Percentiles rank a stretch among this genome's conserved stretches.
Conservation (phyloP, 164 flowering plant species). For the Chimonanthus salicifolius region DNA sequence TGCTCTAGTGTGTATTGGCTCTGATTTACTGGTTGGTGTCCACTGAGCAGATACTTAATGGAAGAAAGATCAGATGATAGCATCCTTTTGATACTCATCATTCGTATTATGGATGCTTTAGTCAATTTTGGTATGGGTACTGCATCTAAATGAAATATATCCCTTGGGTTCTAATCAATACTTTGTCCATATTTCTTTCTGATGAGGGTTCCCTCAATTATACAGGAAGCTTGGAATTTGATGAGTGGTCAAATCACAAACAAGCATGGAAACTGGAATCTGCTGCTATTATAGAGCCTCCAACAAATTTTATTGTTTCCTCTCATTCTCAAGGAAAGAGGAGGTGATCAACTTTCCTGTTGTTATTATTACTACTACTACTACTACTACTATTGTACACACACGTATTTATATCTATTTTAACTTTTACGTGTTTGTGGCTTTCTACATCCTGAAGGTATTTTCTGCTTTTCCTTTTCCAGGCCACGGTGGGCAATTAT, state of each 20-base stretch:
- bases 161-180: not conserved
- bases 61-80: conserved; percentile 97
- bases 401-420: no score
- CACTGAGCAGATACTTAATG: conserved; percentile 57
- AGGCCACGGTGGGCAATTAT: conserved; percentile 96
- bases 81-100: conserved; percentile 74
- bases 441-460: conserved; percentile 6
- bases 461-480: conserved; percentile 14
- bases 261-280: conserved; percentile 97
- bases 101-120: conserved; percentile 88
- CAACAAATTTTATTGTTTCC: conserved; percentile 67
- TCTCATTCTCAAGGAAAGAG: conserved; percentile 78
- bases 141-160: not conserved
- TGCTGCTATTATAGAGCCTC: conserved; percentile 86
- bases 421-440: no score
- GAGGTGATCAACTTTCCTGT: conserved; percentile 40
- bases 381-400: no score
- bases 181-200: conserved; percentile 1
- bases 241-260: conserved; percentile 90
- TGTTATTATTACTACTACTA: not conserved
- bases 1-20: not conserved
- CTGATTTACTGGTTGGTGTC: conserved; percentile 10
- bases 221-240: conserved; percentile 91
- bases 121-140: conserved; percentile 74
- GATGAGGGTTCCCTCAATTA: not conserved